Evolutionary conservation across 2,329 filamentous ascomycete species (phyloP).

Genomic region (Colletotrichum eremochloae): DNA sequence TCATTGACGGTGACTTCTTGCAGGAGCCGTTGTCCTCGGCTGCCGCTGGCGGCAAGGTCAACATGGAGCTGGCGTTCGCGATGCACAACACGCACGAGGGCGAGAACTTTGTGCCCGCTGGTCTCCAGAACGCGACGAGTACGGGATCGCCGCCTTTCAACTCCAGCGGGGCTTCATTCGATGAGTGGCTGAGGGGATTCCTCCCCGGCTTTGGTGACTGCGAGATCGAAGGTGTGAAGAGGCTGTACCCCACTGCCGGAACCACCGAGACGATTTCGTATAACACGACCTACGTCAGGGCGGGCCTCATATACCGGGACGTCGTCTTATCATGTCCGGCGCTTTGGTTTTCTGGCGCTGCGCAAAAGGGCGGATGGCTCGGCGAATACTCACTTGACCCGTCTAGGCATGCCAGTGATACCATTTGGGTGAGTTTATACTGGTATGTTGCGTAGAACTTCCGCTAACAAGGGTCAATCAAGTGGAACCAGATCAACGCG

Average conservation of each 20-base stretch:
- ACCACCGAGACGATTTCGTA: constrained; percentile 63
- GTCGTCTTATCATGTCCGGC: constrained; percentile 70
- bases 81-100: constrained; percentile 75
- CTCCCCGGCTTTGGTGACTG: constrained; percentile 60
- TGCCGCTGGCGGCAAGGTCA: constrained; percentile 53
- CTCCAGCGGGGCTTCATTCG: constrained; percentile 62
- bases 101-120: constrained; percentile 70
- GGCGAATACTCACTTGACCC: constrained; percentile 72
- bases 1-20: constrained; percentile 69
- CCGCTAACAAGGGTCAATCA: background rate
- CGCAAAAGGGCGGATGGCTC: constrained; percentile 62
- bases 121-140: constrained; percentile 54
- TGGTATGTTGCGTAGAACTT: background rate
- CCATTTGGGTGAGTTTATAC: constrained; percentile 61
- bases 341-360: constrained; percentile 66
- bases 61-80: constrained; percentile 62
- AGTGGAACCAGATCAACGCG: constrained; percentile 69
- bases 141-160: constrained; percentile 61
- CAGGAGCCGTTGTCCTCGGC: constrained; percentile 60
- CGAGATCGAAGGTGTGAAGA: constrained; percentile 56
- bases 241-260: constrained; percentile 63
- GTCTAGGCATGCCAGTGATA: constrained; percentile 71
- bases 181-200: constrained; percentile 66
- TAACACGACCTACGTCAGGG: constrained; percentile 64
- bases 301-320: constrained; percentile 70